These are phyloP conservation scores for Aspergillus novoparasiticus DNA, from an alignment of 2,329 filamentous ascomycete species.

Conservation along the genomic window DNA sequence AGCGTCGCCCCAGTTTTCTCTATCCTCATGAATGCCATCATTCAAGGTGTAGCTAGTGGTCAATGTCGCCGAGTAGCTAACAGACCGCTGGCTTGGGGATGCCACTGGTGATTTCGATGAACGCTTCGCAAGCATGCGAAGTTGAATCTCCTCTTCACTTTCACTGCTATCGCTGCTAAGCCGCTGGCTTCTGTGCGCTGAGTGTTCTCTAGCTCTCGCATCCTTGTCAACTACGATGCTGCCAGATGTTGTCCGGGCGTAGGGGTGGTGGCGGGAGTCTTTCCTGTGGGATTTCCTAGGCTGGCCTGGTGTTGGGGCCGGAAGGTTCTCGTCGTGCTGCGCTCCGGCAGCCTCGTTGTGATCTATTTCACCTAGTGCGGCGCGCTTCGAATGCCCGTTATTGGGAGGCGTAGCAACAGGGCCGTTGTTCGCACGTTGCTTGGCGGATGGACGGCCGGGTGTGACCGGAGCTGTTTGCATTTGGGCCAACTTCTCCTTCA, in stretches of 20 bases:
- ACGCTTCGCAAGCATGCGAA: slow-evolving; percentile 72
- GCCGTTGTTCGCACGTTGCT: slow-evolving; percentile 65
- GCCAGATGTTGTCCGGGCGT: slow-evolving; percentile 60
- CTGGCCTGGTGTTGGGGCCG: slow-evolving; percentile 92
- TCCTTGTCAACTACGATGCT: slow-evolving; percentile 42
- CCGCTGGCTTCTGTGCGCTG: slow-evolving; percentile 55
- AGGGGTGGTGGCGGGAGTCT: slow-evolving; percentile 73
- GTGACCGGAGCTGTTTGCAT: slow-evolving; percentile 63
- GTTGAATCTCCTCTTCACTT: slow-evolving; percentile 79
- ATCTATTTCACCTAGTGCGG: slow-evolving; percentile 92
- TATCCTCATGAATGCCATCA: slow-evolving; percentile 65
- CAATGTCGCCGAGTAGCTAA: slow-evolving; percentile 74
- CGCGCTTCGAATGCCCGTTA: slow-evolving; percentile 71
- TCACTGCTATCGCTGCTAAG: slow-evolving; percentile 63
- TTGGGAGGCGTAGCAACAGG: slow-evolving; percentile 85
- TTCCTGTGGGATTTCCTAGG: slow-evolving; percentile 83
- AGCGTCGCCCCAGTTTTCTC: slow-evolving; percentile 64
- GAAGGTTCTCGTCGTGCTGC: slow-evolving; percentile 77
- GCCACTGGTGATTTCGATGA: slow-evolving; percentile 66
- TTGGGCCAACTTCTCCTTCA: slow-evolving; percentile 80
- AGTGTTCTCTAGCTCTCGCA: slow-evolving; percentile 37
- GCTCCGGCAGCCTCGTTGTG: slow-evolving; percentile 64
- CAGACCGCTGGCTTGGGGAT: slow-evolving; percentile 66
- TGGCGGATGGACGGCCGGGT: slow-evolving; percentile 54
- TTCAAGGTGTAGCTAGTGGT: slow-evolving; percentile 67